Percentiles rank a stretch among this genome's conserved stretches.
Conservation (phyloP, 106 monocot species). For the Amphibolis antarctica region DNA sequence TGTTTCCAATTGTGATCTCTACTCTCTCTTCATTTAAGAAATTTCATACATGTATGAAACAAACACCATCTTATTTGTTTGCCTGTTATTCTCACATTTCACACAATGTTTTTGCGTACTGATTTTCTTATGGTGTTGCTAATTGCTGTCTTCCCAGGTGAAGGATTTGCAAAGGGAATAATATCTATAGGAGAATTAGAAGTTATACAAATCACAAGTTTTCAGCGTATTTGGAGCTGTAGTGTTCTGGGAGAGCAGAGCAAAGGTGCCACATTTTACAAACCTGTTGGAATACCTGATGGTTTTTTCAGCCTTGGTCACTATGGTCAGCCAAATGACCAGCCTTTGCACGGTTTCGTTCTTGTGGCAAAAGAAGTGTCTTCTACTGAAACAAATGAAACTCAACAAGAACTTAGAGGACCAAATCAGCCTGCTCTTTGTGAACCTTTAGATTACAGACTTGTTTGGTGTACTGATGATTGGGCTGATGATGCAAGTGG, state of each 20-base stretch:
- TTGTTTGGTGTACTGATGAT: constrained; percentile 52
- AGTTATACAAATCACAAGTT: constrained; percentile 46
- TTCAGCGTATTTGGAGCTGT: constrained; percentile 69
- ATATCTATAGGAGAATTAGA: constrained; percentile 86
- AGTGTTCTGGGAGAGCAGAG: constrained; percentile 3
- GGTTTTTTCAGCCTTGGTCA: constrained; percentile 77
- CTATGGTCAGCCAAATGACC: constrained; percentile 54
- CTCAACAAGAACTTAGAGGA: neutral
- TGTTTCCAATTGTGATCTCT: too few species aligned
- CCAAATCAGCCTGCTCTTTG: constrained; percentile 40
- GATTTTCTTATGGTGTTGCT: neutral
- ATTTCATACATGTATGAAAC: too few species aligned
- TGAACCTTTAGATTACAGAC: constrained; percentile 62
- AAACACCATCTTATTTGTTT: too few species aligned
- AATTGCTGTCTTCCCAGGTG: constrained; percentile 26
- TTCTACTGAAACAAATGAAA: neutral
- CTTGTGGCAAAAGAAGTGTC: constrained; percentile 53
- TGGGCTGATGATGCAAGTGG: constrained; percentile 28
- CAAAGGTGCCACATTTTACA: constrained; percentile 64
- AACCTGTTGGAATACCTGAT: constrained; percentile 50
- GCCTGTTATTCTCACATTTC: too few species aligned
- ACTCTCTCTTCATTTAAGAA: too few species aligned
- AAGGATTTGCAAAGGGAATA: constrained; percentile 57
- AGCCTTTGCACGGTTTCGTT: constrained; percentile 61
- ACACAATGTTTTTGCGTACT: too few species aligned